phyloP scores from a whole-genome alignment of 805 yeast genomes.

The Kockiozyma suomiensis region DNA sequence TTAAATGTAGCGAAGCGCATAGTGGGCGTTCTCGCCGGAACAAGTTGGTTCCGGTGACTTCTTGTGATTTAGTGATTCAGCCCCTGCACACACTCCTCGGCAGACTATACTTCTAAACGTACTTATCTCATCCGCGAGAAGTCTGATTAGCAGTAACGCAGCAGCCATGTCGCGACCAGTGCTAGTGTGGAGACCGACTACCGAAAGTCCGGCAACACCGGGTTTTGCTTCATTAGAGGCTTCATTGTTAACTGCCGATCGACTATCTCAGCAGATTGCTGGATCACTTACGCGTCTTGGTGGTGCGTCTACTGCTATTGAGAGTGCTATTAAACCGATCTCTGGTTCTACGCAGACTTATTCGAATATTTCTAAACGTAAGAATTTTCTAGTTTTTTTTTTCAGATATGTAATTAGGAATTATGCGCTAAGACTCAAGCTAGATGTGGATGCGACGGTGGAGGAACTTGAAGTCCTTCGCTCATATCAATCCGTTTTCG shows the following conservation, averaged over 20 bases:
- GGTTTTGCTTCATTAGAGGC: conserved; percentile 55
- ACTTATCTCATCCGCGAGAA: too few species aligned
- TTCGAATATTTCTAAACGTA: conserved; percentile 57
- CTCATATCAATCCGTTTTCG: conserved; percentile 26
- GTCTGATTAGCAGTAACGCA: neutral
- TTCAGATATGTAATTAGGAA: too few species aligned
- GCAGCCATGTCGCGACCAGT: conserved; percentile 17
- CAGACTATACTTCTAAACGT: too few species aligned
- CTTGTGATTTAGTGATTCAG: neutral
- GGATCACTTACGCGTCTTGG: conserved; percentile 59
- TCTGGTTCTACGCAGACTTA: conserved; percentile 61
- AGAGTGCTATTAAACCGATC: conserved; percentile 69
- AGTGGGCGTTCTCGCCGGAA: too few species aligned
- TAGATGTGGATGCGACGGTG: conserved; percentile 29
- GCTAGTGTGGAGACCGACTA: neutral
- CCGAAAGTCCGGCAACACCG: neutral
- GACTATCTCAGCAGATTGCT: conserved; percentile 58
- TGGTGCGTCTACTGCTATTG: conserved; percentile 57
- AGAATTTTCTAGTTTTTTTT: conserved; percentile 45
- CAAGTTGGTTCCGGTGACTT: neutral
- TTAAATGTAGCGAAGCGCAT: too few species aligned
- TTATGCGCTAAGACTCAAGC: neutral
- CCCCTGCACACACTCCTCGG: too few species aligned
- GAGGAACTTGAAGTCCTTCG: conserved; percentile 20
- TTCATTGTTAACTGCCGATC: conserved; percentile 61